Evolutionary conservation across 805 yeast genomes (phyloP).

Genomic region (Monosporozyma siamensis): DNA sequence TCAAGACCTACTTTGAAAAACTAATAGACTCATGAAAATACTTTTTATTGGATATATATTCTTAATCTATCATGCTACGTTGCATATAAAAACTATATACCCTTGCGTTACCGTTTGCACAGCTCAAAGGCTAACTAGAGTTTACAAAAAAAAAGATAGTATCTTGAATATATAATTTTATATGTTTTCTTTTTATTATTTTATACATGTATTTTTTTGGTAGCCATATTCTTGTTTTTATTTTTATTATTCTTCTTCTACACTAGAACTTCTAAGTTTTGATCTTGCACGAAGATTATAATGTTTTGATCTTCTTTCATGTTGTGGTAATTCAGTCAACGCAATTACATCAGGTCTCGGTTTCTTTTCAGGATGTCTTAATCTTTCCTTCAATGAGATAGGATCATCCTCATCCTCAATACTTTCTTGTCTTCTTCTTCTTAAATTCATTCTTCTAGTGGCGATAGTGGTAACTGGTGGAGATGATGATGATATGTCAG

Average conservation of each 20-base stretch:
- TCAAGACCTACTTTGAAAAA: no score
- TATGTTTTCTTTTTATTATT: not conserved
- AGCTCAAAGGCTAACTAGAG: not conserved
- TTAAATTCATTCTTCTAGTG: constrained; percentile 1
- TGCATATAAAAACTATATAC: no score
- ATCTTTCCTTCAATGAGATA: constrained; percentile 9
- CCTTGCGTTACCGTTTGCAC: not conserved
- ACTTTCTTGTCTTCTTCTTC: constrained; percentile 5
- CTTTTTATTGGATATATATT: no score
- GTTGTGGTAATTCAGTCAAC: constrained; percentile 15
- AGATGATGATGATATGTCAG: not conserved
- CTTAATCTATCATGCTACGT: no score
- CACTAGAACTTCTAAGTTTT: constrained; percentile 15
- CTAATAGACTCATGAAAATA: no score
- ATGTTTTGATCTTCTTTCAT: constrained; percentile 25
- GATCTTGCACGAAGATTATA: constrained; percentile 28
- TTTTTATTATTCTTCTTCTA: not conserved
- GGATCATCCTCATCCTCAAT: constrained; percentile 1
- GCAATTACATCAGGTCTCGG: constrained; percentile 23
- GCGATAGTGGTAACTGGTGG: not conserved
- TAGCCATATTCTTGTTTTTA: not conserved
- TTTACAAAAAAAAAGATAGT: no score
- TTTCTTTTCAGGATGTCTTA: constrained; percentile 22
- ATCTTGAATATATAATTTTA: constrained; percentile 1
- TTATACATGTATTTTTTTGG: not conserved